Percentiles rank a stretch among this genome's conserved stretches.
These are phyloP conservation scores for Boletus sp. DNA, from an alignment of 768 basidiomycete species.

Conservation along the genomic window DNA sequence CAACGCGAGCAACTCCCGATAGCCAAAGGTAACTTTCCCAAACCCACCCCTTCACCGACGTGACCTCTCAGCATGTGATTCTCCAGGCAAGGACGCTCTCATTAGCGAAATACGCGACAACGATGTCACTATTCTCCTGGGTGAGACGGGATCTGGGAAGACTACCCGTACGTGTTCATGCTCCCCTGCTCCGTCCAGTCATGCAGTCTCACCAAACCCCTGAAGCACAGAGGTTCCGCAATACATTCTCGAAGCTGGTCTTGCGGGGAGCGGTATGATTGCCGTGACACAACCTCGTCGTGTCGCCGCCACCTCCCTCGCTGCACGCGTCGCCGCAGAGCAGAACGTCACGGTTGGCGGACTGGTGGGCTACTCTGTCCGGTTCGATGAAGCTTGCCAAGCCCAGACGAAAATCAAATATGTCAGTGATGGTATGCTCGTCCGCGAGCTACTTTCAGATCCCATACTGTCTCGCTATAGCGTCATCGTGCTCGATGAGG, in stretches of 20 bases:
- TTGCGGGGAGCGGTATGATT: slow-evolving; percentile 71
- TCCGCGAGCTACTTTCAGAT: slow-evolving; percentile 86
- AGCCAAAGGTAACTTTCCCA: slow-evolving; percentile 52
- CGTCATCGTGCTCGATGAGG: slow-evolving; percentile 92
- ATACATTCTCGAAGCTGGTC: slow-evolving; percentile 82
- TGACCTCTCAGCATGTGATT: not conserved
- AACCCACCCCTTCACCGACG: not conserved
- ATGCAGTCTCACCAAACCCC: slow-evolving; percentile 19
- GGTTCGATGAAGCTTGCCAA: slow-evolving; percentile 84
- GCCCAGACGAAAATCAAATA: slow-evolving; percentile 87
- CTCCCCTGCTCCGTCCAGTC: not conserved
- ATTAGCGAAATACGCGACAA: slow-evolving; percentile 70
- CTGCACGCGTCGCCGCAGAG: slow-evolving; percentile 85
- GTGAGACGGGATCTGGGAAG: slow-evolving; percentile 98
- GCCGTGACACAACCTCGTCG: slow-evolving; percentile 93
- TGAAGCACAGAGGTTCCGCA: slow-evolving; percentile 86
- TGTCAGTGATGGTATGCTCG: slow-evolving; percentile 97
- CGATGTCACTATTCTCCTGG: slow-evolving; percentile 86
- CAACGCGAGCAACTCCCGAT: slow-evolving; percentile 76
- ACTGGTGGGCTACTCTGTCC: slow-evolving; percentile 90
- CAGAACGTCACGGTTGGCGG: slow-evolving; percentile 69
- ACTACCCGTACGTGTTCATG: slow-evolving; percentile 81
- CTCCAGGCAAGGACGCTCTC: slow-evolving; percentile 70
- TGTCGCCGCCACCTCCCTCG: slow-evolving; percentile 95
- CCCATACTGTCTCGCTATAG: slow-evolving; percentile 76